Evolutionary conservation across 2,329 filamentous ascomycete species (phyloP).

Genomic region (Clonostachys rhizophaga): DNA sequence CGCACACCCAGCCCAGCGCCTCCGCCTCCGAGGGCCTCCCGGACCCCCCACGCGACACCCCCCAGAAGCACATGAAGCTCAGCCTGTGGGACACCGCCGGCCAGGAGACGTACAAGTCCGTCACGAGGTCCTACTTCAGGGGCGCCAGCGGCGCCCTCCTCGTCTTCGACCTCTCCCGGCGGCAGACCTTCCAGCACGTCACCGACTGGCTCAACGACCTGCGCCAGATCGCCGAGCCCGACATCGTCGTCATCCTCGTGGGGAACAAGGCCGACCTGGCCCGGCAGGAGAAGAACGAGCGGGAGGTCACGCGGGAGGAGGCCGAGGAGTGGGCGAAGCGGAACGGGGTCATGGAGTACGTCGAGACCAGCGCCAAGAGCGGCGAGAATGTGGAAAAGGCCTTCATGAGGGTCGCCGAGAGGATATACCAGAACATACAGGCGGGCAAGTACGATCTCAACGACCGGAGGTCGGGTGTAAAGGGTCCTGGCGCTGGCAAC

Average conservation of each 20-base stretch:
- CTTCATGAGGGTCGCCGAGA: constrained; percentile 88
- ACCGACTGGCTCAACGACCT: constrained; percentile 94
- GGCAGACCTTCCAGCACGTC: constrained; percentile 79
- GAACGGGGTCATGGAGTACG: constrained; percentile 88
- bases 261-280: constrained; percentile 92
- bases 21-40: constrained; percentile 38
- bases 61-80: constrained; percentile 82
- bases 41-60: constrained; percentile 40
- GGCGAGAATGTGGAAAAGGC: constrained; percentile 91
- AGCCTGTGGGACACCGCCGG: constrained; percentile 95
- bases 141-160: constrained; percentile 69
- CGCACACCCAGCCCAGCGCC: constrained; percentile 49
- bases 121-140: constrained; percentile 90
- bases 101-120: constrained; percentile 96
- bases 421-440: constrained; percentile 96
- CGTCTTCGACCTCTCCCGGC: constrained; percentile 90
- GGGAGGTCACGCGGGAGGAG: constrained; percentile 78
- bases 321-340: constrained; percentile 83
- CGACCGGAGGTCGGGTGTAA: constrained; percentile 87
- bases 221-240: constrained; percentile 89
- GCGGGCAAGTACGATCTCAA: constrained; percentile 92
- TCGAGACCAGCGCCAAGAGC: constrained; percentile 94
- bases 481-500: constrained; percentile 56
- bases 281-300: constrained; percentile 50
- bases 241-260: constrained; percentile 90